Evolutionary conservation across 1,284 basidiomycete genomes (phyloP).

Genomic region (Trametes polyzona): DNA sequence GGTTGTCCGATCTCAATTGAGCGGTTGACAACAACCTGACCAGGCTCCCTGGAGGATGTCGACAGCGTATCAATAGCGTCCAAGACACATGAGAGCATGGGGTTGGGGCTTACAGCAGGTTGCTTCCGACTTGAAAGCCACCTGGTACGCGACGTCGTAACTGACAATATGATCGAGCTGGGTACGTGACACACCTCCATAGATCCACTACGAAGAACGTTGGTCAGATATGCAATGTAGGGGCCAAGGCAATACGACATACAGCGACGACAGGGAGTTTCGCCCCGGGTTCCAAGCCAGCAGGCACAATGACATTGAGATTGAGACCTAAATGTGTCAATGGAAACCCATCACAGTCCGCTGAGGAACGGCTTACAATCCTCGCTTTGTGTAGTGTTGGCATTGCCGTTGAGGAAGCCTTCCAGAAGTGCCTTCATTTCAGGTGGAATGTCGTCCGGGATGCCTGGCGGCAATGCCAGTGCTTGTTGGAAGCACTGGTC

Average conservation of each 20-base stretch:
- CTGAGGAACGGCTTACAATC: too few species aligned
- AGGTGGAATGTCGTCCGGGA: slow-evolving; percentile 34
- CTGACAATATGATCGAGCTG: too few species aligned
- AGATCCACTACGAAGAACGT: slow-evolving; percentile 47
- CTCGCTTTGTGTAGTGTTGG: slow-evolving; percentile 42
- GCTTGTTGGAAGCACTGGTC: slow-evolving; percentile 57
- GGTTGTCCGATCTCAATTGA: slow-evolving; percentile 43
- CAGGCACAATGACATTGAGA: slow-evolving; percentile 58
- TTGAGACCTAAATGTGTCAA: slow-evolving; percentile 62
- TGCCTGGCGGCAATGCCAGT: slow-evolving; percentile 31
- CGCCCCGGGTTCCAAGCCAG: slow-evolving; percentile 40
- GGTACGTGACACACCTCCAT: slow-evolving; percentile 43
- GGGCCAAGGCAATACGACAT: slow-evolving; percentile 20
- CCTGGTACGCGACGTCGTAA: neutral
- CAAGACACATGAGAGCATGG: too few species aligned
- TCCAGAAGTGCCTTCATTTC: slow-evolving; percentile 41
- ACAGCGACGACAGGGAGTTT: slow-evolving; percentile 60
- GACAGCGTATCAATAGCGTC: too few species aligned
- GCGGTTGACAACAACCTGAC: slow-evolving; percentile 34
- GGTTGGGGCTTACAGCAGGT: slow-evolving; percentile 4
- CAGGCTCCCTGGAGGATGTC: too few species aligned
- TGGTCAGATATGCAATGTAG: neutral
- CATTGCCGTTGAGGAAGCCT: slow-evolving; percentile 40
- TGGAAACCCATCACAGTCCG: too few species aligned
- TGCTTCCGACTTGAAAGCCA: slow-evolving; percentile 20